Evolutionary conservation across 495 filamentous ascomycete species (phyloP).

Genomic region (Neurospora sp.): DNA sequence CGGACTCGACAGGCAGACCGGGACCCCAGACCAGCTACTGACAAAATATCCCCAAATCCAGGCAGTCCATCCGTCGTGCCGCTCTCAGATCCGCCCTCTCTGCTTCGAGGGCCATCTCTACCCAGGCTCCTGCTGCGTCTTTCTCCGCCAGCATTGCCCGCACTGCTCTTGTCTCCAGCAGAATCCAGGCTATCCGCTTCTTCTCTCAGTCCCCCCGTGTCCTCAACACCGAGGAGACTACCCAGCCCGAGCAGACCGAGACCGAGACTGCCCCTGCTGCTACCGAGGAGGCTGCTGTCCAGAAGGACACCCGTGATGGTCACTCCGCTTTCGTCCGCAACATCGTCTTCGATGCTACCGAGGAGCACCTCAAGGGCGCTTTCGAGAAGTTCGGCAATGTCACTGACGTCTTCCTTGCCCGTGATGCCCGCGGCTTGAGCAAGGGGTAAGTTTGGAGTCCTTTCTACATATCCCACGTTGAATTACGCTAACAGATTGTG

Average conservation of each 20-base stretch:
- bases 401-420: constrained; percentile 42
- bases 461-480: background rate
- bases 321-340: constrained; percentile 69
- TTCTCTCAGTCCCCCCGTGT: constrained; percentile 18
- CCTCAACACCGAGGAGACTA: constrained; percentile 1
- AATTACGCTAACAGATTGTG: background rate
- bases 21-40: background rate
- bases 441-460: constrained; percentile 59
- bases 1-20: background rate
- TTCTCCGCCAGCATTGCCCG: constrained; percentile 17
- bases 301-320: background rate
- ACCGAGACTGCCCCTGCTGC: background rate
- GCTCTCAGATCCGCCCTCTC: constrained; percentile 47
- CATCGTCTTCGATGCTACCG: constrained; percentile 73
- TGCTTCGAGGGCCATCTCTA: constrained; percentile 33
- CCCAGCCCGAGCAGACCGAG: background rate
- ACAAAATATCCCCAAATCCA: constrained; percentile 10
- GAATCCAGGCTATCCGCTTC: constrained; percentile 19
- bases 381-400: constrained; percentile 61
- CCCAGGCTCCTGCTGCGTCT: constrained; percentile 28
- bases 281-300: background rate
- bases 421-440: constrained; percentile 67
- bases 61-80: constrained; percentile 48
- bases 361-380: constrained; percentile 55
- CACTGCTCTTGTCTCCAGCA: constrained; percentile 10